Evolutionary conservation across 2,329 filamentous ascomycete genomes (phyloP), one percentile per base, ranked within the genome.

Genomic region (Kalaharituber pfeilii): DNA sequence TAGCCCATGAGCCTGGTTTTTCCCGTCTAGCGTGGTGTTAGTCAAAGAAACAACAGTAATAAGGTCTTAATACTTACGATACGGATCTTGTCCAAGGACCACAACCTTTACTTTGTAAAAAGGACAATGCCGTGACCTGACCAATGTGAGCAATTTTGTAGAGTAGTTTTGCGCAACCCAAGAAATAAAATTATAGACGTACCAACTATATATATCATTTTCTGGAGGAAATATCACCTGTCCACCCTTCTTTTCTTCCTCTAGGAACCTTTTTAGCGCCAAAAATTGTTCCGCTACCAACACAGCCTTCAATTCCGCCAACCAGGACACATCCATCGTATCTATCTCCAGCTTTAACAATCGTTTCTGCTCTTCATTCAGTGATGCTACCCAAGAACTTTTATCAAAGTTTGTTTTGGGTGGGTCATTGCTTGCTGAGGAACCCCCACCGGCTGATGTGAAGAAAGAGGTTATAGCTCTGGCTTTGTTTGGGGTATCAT

Each of bases 181-280:
- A 29, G 47, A 36, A 50, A 36, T 49, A 18, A 28, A 22, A 15
- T 30, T 15, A 28, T 11, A 53, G 20, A 61, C 75, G 54, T 73
- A 94, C 91, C 91, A 98, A 60, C 86, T 91, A 69, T 98, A 98
- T 11, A 98, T 80, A 64, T 98, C 89, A 60, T 86, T 76, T 62
- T 79, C 75, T 0, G 89, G 89, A 2, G 91, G 91, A 64, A 93
- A 98, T 62, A 94, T 77, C 65, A 82, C 88, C 69, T 80, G 82
- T 1, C 82, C 81, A 1, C 75, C 73, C 15, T 77, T 75, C 52
- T 81, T 76, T 71, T 98, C 91, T 53, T 76, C 77, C 65, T 84
- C 80, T 53, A 98, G 70, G 68, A 95, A 98, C 51, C 77, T 75
- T 74, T 98, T 98, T 60, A 98, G 70, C 2, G 84, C 79, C 49